Conservation (phyloP, 306 rosid species). For the Dalbergia oliveri region DNA sequence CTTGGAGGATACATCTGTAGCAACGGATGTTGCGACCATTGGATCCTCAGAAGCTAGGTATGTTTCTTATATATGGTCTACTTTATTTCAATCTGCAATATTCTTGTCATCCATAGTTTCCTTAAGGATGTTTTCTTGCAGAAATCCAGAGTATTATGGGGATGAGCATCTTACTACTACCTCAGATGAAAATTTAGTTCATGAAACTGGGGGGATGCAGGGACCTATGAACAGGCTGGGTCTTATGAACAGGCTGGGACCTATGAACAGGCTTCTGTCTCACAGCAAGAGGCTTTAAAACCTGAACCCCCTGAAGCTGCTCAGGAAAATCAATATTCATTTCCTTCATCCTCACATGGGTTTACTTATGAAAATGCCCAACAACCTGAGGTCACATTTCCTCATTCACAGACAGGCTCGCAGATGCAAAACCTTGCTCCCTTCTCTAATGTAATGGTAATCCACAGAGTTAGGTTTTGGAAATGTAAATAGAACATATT, state of each 20-base stretch:
- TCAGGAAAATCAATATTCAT: slow-evolving; percentile 73
- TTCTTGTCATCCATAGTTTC: slow-evolving; percentile 22
- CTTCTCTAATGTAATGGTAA: slow-evolving; percentile 82
- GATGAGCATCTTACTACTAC: slow-evolving; percentile 70
- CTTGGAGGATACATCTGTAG: slow-evolving; percentile 69
- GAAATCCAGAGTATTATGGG: slow-evolving; percentile 76
- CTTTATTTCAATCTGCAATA: slow-evolving; percentile 14
- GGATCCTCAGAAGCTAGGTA: slow-evolving; percentile 78
- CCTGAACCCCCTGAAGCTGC: slow-evolving; percentile 67
- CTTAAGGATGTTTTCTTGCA: slow-evolving; percentile 42
- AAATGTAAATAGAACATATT: neutral
- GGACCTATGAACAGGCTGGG: slow-evolving; percentile 69
- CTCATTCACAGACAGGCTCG: slow-evolving; percentile 69
- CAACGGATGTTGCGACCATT: slow-evolving; percentile 66
- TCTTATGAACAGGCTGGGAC: slow-evolving; percentile 69
- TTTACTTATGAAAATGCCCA: slow-evolving; percentile 71
- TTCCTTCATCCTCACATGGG: slow-evolving; percentile 75
- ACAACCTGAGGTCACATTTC: slow-evolving; percentile 60
- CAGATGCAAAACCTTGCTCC: slow-evolving; percentile 79
- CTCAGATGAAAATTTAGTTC: slow-evolving; percentile 70
- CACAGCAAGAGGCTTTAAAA: slow-evolving; percentile 74
- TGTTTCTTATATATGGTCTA: slow-evolving; percentile 4
- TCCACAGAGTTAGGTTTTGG: neutral
- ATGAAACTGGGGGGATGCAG: slow-evolving; percentile 67
- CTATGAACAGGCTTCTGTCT: slow-evolving; percentile 71